phyloP scores from a whole-genome alignment of 192 early-diverging fungal species.

The Rhizoclosmatium sp. region DNA sequence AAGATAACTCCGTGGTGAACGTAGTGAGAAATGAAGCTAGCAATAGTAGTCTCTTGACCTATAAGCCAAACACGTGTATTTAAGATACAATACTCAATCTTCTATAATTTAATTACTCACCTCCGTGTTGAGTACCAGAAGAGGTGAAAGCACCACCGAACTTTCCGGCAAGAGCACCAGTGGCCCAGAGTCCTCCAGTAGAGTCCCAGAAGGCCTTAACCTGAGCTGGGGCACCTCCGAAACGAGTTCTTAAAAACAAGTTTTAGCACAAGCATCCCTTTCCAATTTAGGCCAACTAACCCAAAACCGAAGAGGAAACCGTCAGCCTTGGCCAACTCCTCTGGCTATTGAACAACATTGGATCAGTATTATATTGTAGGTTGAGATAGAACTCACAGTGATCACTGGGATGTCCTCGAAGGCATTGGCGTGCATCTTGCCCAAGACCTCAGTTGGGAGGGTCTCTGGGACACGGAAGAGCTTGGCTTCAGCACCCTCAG shows the following conservation, averaged over 20 bases:
- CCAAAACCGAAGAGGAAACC: slow-evolving; percentile 76
- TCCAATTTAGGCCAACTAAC: slow-evolving; percentile 14
- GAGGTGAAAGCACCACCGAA: slow-evolving; percentile 78
- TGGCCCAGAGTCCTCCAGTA: slow-evolving; percentile 66
- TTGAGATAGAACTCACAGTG: background rate
- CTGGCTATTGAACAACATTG: slow-evolving; percentile 26
- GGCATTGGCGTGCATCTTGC: slow-evolving; percentile 69
- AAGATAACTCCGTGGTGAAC: slow-evolving; percentile 83
- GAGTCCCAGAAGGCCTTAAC: slow-evolving; percentile 76
- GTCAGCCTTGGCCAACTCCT: slow-evolving; percentile 67
- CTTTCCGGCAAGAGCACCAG: slow-evolving; percentile 71
- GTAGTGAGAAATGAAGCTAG: slow-evolving; percentile 71
- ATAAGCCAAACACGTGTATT: no score
- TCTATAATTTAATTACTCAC: background rate
- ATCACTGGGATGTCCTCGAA: slow-evolving; percentile 64
- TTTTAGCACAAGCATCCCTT: background rate
- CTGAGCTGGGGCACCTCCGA: slow-evolving; percentile 77
- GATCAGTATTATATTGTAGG: no score
- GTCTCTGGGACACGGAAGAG: slow-evolving; percentile 71
- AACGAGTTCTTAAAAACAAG: slow-evolving; percentile 54
- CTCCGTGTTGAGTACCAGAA: slow-evolving; percentile 75
- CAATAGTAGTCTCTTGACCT: slow-evolving; percentile 79
- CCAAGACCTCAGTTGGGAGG: slow-evolving; percentile 69
- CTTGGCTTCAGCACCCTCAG: slow-evolving; percentile 59
- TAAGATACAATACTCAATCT: no score